phyloP scores from a whole-genome alignment of 352 stramenopile genomes.

The Pythium monospermum region DNA sequence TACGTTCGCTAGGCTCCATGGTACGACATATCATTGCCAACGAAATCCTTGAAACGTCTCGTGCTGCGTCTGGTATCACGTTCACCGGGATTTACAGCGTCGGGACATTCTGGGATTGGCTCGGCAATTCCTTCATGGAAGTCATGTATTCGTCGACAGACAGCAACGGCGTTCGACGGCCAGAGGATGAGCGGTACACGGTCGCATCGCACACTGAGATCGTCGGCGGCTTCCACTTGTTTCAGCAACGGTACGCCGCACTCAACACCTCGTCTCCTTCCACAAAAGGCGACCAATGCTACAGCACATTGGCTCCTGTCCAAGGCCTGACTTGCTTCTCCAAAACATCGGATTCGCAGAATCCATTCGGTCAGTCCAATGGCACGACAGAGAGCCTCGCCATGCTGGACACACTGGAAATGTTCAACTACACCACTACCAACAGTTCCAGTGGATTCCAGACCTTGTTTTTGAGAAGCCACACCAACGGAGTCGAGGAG shows the following conservation, averaged over 20 bases:
- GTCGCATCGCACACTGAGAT: conserved; percentile 60
- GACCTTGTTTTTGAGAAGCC: conserved; percentile 53
- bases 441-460: conserved; percentile 47
- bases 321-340: conserved; percentile 40
- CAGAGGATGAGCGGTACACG: conserved; percentile 37
- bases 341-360: conserved; percentile 22
- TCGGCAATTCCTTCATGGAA: conserved; percentile 49
- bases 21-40: conserved; percentile 54
- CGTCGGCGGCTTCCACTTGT: conserved; percentile 59
- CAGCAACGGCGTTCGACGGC: conserved; percentile 17
- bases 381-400: conserved; percentile 23
- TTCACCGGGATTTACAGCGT: conserved; percentile 40
- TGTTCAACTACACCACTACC: conserved; percentile 49
- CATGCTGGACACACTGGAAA: conserved; percentile 35
- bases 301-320: conserved; percentile 35
- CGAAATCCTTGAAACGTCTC: conserved; percentile 38
- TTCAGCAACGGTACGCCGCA: conserved; percentile 40
- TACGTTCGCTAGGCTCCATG: conserved; percentile 30
- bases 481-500: conserved; percentile 28
- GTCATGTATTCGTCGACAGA: conserved; percentile 37
- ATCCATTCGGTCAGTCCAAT: conserved; percentile 34
- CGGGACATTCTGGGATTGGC: conserved; percentile 52
- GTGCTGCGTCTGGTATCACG: conserved; percentile 27
- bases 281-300: conserved; percentile 38
- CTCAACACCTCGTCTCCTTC: conserved; percentile 39